Conservation (phyloP, 192 early-diverging fungal species). For the Coemansia erecta region DNA sequence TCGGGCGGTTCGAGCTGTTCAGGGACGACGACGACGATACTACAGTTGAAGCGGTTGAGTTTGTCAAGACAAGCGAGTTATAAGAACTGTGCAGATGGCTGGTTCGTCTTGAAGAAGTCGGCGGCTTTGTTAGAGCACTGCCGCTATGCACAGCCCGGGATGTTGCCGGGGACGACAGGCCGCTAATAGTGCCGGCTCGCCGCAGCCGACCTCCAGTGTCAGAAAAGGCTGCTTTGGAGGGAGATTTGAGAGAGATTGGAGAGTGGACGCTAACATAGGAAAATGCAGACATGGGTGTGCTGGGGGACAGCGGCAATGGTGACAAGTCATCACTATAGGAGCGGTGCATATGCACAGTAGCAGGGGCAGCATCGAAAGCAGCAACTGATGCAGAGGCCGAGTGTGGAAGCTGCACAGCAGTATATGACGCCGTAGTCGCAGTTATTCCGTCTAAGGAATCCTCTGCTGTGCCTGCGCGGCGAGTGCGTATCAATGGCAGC, state of each 20-base stretch:
- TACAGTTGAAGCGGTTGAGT: constrained; percentile 36
- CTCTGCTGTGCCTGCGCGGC: constrained; percentile 13
- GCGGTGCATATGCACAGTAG: constrained; percentile 5
- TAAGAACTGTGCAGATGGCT: constrained; percentile 5
- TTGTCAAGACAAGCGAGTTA: constrained; percentile 34
- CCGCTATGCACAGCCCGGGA: neutral
- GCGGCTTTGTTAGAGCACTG: neutral
- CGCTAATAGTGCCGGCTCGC: constrained; percentile 22
- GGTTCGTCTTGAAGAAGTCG: neutral
- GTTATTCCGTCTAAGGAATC: constrained; percentile 12
- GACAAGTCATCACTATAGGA: constrained; percentile 7
- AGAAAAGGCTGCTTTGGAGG: constrained; percentile 3
- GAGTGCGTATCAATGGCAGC: constrained; percentile 9
- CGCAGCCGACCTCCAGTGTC: constrained; percentile 20
- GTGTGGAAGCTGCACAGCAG: constrained; percentile 6
- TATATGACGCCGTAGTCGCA: constrained; percentile 9
- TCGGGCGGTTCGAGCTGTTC: constrained; percentile 19
- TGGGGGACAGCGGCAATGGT: constrained; percentile 17
- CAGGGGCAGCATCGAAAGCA: neutral
- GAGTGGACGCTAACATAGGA: constrained; percentile 27
- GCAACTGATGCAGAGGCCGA: constrained; percentile 14
- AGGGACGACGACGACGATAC: constrained; percentile 29
- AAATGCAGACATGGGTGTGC: constrained; percentile 27
- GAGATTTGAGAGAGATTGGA: constrained; percentile 20
- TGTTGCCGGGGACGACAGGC: constrained; percentile 1